Evolutionary conservation across 2,329 filamentous ascomycete species (phyloP).

Genomic region (Didymella exigua): DNA sequence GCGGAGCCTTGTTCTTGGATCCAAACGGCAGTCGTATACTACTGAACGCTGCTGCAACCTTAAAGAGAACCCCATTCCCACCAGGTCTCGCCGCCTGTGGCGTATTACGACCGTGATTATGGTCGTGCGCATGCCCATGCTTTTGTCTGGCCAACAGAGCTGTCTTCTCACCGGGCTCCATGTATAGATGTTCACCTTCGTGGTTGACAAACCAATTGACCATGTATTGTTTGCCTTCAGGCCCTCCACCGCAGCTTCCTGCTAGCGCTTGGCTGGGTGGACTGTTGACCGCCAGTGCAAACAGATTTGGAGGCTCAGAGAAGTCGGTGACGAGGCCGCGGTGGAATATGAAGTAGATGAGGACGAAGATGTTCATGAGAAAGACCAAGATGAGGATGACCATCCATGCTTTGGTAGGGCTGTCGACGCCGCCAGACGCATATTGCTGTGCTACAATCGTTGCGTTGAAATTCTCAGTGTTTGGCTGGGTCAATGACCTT

Average conservation of each 20-base stretch:
- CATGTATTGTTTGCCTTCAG: constrained; percentile 56
- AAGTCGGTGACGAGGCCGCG: constrained; percentile 75
- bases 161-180: constrained; percentile 52
- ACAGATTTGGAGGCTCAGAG: constrained; percentile 77
- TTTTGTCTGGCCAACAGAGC: constrained; percentile 13
- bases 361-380: constrained; percentile 68
- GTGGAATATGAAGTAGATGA: constrained; percentile 66
- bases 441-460: constrained; percentile 70
- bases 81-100: neutral
- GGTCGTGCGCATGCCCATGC: constrained; percentile 16
- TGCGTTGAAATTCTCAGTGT: constrained; percentile 67
- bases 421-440: constrained; percentile 65
- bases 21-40: neutral
- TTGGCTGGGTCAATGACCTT: constrained; percentile 50
- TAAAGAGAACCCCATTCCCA: constrained; percentile 5
- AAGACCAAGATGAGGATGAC: constrained; percentile 69
- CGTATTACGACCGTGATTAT: neutral
- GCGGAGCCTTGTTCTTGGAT: neutral
- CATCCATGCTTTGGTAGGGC: constrained; percentile 71
- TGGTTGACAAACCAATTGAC: constrained; percentile 56
- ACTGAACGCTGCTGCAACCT: constrained; percentile 10
- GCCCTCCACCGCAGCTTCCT: constrained; percentile 63
- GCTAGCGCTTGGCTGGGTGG: constrained; percentile 59
- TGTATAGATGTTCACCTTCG: constrained; percentile 59
- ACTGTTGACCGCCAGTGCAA: constrained; percentile 71